These are phyloP conservation scores for Salmacisia buchloeana DNA, from an alignment of 1,284 basidiomycete species.

Conservation along the genomic window DNA sequence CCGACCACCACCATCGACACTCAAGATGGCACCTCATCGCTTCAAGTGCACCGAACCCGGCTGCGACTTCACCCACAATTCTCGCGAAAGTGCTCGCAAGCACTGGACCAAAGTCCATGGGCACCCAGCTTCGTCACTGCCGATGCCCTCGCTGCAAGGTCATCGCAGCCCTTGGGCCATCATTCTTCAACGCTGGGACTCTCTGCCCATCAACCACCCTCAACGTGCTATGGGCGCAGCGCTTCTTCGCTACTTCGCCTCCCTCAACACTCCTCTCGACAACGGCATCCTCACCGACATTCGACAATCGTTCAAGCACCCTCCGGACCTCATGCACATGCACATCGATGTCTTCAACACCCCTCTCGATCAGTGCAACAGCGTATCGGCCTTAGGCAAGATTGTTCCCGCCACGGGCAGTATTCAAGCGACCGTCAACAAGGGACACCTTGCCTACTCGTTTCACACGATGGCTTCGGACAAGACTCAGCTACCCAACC, in stretches of 20 bases:
- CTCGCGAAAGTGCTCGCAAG: too few relatives aligned
- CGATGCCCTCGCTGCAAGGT: too few relatives aligned
- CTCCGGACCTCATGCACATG: neutral
- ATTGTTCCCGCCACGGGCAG: neutral
- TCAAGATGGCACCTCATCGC: too few relatives aligned
- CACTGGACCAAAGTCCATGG: too few relatives aligned
- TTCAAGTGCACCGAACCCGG: too few relatives aligned
- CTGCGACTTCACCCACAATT: too few relatives aligned
- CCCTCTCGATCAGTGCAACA: neutral
- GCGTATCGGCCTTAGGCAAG: neutral
- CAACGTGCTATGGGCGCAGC: neutral
- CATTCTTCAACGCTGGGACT: neutral
- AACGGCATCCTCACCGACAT: neutral
- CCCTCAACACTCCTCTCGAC: neutral
- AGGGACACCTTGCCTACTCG: neutral
- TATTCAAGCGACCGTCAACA: neutral
- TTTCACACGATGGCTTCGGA: neutral
- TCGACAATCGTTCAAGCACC: neutral
- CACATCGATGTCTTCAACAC: neutral
- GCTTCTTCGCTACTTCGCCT: neutral
- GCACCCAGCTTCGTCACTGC: too few relatives aligned
- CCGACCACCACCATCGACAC: neutral
- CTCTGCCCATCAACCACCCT: neutral
- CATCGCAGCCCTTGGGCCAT: neutral
- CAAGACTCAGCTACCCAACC: neutral